These are phyloP conservation scores for Blastobotrys apis DNA, from an alignment of 1,139 yeast species.

Conservation along the genomic window DNA sequence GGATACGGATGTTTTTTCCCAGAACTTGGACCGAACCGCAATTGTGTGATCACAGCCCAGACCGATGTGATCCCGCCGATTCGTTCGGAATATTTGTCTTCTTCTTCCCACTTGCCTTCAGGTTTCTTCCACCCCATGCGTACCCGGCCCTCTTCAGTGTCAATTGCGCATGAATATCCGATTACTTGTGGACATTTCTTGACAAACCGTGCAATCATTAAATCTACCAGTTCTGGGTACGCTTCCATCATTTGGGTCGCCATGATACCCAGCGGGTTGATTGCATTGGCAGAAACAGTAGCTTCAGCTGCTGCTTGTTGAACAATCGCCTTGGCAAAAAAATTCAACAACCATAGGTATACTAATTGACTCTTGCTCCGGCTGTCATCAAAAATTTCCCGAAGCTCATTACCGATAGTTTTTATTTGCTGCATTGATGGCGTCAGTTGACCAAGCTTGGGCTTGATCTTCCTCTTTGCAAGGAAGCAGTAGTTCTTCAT, in stretches of 20 bases:
- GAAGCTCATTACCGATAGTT: conserved; percentile 48
- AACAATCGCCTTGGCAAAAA: conserved; percentile 76
- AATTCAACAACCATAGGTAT: conserved; percentile 70
- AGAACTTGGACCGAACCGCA: conserved; percentile 31
- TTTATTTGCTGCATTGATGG: conserved; percentile 58
- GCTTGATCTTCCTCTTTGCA: conserved; percentile 70
- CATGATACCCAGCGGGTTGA: conserved; percentile 73
- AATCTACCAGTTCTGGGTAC: conserved; percentile 64
- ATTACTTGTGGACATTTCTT: conserved; percentile 88
- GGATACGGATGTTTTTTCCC: conserved; percentile 49
- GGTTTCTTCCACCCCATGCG: conserved; percentile 83
- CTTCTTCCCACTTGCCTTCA: conserved; percentile 68
- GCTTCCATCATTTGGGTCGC: conserved; percentile 51
- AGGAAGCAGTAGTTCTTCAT: conserved; percentile 37
- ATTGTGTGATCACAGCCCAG: conserved; percentile 64
- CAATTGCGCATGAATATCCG: conserved; percentile 70
- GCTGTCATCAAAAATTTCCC: conserved; percentile 46
- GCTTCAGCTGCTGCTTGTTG: conserved; percentile 94
- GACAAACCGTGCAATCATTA: conserved; percentile 72
- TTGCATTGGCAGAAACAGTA: conserved; percentile 70
- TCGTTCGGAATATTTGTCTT: conserved; percentile 72
- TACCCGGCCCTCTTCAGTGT: conserved; percentile 75
- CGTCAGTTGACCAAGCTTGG: conserved; percentile 88
- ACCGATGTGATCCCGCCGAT: conserved; percentile 80
- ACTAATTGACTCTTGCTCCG: conserved; percentile 45